phyloP scores from a whole-genome alignment of 177 flowering plant species.

The Tripterygium wilfordii region DNA sequence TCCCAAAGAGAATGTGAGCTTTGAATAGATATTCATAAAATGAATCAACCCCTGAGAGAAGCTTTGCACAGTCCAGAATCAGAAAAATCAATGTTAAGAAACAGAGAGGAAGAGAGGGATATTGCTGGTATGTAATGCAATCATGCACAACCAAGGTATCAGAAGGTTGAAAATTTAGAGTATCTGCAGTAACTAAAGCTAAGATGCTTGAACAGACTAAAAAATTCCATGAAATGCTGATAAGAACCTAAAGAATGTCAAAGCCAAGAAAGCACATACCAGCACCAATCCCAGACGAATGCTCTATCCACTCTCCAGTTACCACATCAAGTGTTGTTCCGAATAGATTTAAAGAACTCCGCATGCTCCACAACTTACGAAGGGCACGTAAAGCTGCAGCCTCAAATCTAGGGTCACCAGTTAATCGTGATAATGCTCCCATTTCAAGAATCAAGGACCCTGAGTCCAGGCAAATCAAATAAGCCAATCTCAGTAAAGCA shows the following conservation, averaged over 20 bases:
- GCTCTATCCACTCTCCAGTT: slow-evolving; percentile 92
- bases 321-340: slow-evolving; percentile 91
- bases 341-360: slow-evolving; percentile 82
- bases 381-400: slow-evolving; percentile 88
- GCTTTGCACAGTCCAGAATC: slow-evolving; percentile 5
- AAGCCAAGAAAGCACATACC: slow-evolving; percentile 37
- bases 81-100: slow-evolving; percentile 2
- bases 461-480: slow-evolving; percentile 23
- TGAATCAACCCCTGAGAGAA: slow-evolving; percentile 84
- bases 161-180: no score
- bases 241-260: background rate
- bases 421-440: slow-evolving; percentile 88
- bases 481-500: slow-evolving; percentile 16
- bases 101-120: background rate
- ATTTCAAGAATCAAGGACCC: slow-evolving; percentile 99
- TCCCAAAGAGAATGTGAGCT: slow-evolving; percentile 92
- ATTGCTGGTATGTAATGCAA: background rate
- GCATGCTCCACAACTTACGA: slow-evolving; percentile 94
- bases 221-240: background rate
- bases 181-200: no score
- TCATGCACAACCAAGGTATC: no score
- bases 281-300: slow-evolving; percentile 95
- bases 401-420: slow-evolving; percentile 84
- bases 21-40: slow-evolving; percentile 93
- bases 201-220: background rate